Conservation (phyloP, 495 filamentous ascomycete genomes). For the Penicillium pulvis region DNA sequence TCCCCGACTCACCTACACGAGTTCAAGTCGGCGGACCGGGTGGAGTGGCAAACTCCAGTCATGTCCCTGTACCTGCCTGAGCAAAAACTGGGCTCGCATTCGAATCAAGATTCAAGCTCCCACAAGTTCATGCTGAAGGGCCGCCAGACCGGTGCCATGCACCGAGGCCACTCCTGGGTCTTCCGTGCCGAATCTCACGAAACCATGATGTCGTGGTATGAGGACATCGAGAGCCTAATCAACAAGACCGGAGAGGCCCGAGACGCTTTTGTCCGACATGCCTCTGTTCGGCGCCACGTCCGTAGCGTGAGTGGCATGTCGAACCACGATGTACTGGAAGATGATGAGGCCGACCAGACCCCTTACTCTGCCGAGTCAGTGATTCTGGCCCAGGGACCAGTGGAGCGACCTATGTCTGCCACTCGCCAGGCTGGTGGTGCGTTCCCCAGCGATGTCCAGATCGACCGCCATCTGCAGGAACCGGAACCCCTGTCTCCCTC, state of each 20-base stretch:
- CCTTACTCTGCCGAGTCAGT: constrained; percentile 68
- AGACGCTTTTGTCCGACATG: constrained; percentile 80
- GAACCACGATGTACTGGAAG: constrained; percentile 76
- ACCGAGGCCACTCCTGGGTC: constrained; percentile 96
- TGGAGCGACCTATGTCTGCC: constrained; percentile 48
- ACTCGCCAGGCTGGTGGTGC: constrained; percentile 79
- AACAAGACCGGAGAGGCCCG: constrained; percentile 89
- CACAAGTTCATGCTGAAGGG: constrained; percentile 99
- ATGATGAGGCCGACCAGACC: constrained; percentile 79
- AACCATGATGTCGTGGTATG: constrained; percentile 96
- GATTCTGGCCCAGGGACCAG: constrained; percentile 31
- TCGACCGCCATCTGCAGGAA: constrained; percentile 77
- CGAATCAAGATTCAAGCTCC: constrained; percentile 78
- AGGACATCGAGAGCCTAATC: constrained; percentile 84
- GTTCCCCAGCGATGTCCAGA: constrained; percentile 83
- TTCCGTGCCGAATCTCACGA: constrained; percentile 94
- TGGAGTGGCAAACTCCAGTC: constrained; percentile 72
- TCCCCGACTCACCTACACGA: constrained; percentile 97
- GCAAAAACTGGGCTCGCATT: constrained; percentile 93
- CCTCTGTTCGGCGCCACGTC: constrained; percentile 79
- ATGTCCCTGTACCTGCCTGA: constrained; percentile 96
- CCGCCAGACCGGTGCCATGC: constrained; percentile 88
- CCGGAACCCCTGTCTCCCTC: constrained; percentile 73
- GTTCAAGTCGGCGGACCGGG: constrained; percentile 86
- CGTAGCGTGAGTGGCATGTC: constrained; percentile 73